Evolutionary conservation across 352 stramenopile genomes (phyloP), one percentile per base, ranked within the genome.

Genomic region (Globisporangium lucens): DNA sequence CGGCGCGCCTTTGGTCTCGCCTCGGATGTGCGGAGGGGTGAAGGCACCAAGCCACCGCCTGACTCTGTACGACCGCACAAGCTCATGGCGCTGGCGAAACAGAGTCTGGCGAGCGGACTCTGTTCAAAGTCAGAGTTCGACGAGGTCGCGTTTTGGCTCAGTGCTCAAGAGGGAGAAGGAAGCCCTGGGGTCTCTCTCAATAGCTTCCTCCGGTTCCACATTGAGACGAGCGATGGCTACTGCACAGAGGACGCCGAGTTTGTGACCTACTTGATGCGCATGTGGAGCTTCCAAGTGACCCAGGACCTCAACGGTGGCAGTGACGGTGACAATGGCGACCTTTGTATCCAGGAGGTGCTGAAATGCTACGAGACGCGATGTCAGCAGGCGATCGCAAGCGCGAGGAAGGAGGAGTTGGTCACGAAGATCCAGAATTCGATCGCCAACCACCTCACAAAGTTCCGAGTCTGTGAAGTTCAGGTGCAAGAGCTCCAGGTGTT

Each of bases 161-260:
- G 9, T 29, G 24, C 17, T 15, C 59, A 29, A 5, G 51, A 55
- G 0, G 59, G 22, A 36, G 41, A 61, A 35, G 36, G 58, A 0
- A 27, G 13, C 1, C 20, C 13, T 6, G 53, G 51, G 2, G 61
- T 91, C 20, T 74, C 77, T 0, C 65, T 85, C 22, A 58, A 69
- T 3, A 71, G 67, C 6, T 87, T 90, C 29, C 57, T 87, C 24
- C 36, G 66, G 17, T 89, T 89, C 51, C 85, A 93, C 53, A 30
- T 73, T 2, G 0, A 30, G n/a, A 67, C 76, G 12, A 93, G 80
- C 55, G 83, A 93, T 55, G 63, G 24, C 17, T 85, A 76, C 56
- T 60, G 57, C 4, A 52, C 69, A 0, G 79, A 90, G 67, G 85
- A 93, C 30, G 83, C 80, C 1, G 78, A 87, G 55, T 93, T 90